Percentiles rank a stretch among this genome's conserved stretches.
These are phyloP conservation scores for Pestalotiopsis sp. DNA, from an alignment of 2,329 filamentous ascomycete genomes.

Conservation along the genomic window DNA sequence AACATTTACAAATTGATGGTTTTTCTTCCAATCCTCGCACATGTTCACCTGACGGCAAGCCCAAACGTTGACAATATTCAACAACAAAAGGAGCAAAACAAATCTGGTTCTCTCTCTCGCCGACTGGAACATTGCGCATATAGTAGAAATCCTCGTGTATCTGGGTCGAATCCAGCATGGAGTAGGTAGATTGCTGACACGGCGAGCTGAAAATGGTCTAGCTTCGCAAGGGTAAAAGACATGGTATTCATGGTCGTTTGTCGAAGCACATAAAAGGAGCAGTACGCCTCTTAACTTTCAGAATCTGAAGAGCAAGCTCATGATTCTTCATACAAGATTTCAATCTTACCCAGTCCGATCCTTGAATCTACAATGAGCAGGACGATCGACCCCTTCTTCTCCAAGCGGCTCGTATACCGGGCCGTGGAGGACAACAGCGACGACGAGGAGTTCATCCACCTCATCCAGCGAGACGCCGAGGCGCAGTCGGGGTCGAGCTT, in stretches of 20 bases:
- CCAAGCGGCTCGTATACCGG: slow-evolving; percentile 37
- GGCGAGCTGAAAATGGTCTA: slow-evolving; percentile 3
- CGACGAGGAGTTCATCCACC: slow-evolving; percentile 30
- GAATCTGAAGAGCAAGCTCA: background rate
- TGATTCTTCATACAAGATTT: background rate
- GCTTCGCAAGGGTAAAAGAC: background rate
- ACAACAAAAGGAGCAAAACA: too few species aligned
- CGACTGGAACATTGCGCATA: background rate
- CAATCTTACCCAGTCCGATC: background rate
- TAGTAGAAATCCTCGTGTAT: background rate
- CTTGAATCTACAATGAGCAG: slow-evolving; percentile 8
- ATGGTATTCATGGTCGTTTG: background rate
- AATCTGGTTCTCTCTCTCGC: background rate
- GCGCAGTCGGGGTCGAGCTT: slow-evolving; percentile 29
- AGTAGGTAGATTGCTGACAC: background rate
- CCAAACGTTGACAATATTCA: too few species aligned
- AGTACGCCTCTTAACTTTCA: background rate
- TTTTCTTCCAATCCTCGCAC: too few species aligned
- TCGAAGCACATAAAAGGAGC: background rate
- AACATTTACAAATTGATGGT: too few species aligned
- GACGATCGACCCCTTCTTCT: slow-evolving; percentile 34
- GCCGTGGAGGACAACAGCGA: slow-evolving; percentile 34
- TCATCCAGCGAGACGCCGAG: slow-evolving; percentile 29
- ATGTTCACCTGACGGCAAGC: too few species aligned
- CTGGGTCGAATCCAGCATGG: background rate